A percentile compares a stretch with the other conserved stretches of the same genome.
Evolutionary conservation across 2,329 filamentous ascomycete genomes (phyloP).

Genomic region (Venturia nashicola): DNA sequence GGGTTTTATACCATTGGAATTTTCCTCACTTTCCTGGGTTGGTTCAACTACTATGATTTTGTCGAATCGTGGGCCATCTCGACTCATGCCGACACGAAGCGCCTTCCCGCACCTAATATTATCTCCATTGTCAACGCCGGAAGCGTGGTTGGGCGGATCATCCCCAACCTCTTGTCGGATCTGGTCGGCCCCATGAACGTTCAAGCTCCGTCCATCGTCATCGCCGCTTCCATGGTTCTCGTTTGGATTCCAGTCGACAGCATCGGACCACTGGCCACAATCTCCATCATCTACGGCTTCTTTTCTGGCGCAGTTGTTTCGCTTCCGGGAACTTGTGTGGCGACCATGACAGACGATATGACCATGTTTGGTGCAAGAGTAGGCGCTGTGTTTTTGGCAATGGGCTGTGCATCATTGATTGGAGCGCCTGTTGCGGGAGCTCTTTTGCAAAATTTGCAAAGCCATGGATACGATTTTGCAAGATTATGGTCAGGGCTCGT

Average conservation of each 20-base stretch:
- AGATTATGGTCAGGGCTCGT: no score
- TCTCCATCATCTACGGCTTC: constrained; percentile 28
- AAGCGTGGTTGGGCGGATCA: constrained; percentile 27
- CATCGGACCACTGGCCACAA: constrained; percentile 22
- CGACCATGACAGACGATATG: background rate
- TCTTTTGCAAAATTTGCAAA: background rate
- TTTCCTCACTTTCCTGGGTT: constrained; percentile 1
- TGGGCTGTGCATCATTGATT: no score
- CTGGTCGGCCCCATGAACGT: constrained; percentile 26
- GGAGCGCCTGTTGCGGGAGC: background rate
- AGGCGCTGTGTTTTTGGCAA: no score
- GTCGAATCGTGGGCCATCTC: background rate
- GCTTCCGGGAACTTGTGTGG: constrained; percentile 19
- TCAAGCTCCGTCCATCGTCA: constrained; percentile 19
- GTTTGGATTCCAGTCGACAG: constrained; percentile 25
- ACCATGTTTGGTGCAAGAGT: no score
- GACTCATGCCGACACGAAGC: background rate
- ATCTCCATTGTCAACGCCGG: constrained; percentile 30
- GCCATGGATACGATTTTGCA: constrained; percentile 1
- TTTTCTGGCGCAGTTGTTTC: constrained; percentile 32
- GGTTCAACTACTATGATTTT: constrained; percentile 3
- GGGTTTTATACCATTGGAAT: constrained; percentile 2
- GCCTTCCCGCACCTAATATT: constrained; percentile 19
- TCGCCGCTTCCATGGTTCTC: constrained; percentile 23
- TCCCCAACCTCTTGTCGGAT: constrained; percentile 27